Evolutionary conservation across 2,329 filamentous ascomycete species (phyloP).

Genomic region (Colletotrichum noveboracense): DNA sequence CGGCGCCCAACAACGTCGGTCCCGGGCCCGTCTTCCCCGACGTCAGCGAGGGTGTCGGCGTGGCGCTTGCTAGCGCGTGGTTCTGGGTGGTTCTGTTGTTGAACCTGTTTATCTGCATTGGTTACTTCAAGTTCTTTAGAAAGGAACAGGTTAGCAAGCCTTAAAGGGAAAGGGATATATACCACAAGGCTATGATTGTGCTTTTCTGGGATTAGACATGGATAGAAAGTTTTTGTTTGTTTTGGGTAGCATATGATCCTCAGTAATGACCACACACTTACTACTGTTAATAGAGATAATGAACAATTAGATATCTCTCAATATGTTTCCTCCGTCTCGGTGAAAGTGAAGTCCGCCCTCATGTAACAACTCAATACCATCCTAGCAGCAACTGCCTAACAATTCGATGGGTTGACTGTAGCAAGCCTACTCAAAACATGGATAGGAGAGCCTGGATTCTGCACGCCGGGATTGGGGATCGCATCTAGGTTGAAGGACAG

Average conservation of each 20-base stretch:
- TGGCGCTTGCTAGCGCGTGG: slow-evolving; percentile 53
- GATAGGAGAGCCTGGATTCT: not conserved
- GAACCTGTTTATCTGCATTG: slow-evolving; percentile 63
- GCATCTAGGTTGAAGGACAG: not conserved
- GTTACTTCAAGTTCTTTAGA: slow-evolving; percentile 61
- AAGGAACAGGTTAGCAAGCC: slow-evolving; percentile 65
- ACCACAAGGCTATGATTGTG: slow-evolving; percentile 7
- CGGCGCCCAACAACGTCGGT: slow-evolving; percentile 65
- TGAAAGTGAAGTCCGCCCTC: not conserved
- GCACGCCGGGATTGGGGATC: not conserved
- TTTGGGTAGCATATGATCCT: slow-evolving; percentile 15
- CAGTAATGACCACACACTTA: slow-evolving; percentile 12
- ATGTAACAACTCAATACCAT: not conserved
- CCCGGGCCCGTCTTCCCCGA: slow-evolving; percentile 68
- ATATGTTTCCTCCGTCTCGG: not conserved
- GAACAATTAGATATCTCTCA: not conserved
- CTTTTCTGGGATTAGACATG: not conserved
- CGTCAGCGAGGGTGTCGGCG: slow-evolving; percentile 51
- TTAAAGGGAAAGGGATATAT: slow-evolving; percentile 23
- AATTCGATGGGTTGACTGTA: not conserved
- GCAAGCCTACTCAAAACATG: not conserved
- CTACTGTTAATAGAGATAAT: slow-evolving; percentile 19
- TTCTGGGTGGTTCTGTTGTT: slow-evolving; percentile 66
- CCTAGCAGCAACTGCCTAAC: not conserved
- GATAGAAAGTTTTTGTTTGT: not conserved